A percentile compares a stretch with the other conserved stretches of the same genome.
phyloP scores from a whole-genome alignment of 148 eudicot genomes.

The Nepenthes gracilis region DNA sequence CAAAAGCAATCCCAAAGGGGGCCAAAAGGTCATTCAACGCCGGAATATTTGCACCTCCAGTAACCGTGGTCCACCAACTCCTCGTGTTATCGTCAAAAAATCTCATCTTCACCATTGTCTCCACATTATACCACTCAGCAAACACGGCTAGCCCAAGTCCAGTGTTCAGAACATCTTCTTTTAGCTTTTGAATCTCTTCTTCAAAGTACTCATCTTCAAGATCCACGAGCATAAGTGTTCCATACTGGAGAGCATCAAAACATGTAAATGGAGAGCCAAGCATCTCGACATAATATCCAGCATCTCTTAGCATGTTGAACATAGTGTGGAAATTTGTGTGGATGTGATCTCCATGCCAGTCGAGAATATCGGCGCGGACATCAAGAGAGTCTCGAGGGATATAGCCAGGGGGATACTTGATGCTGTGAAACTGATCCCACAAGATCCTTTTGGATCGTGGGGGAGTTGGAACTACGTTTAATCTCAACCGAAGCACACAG shows the following conservation, averaged over 20 bases:
- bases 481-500: constrained; percentile 72
- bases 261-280: constrained; percentile 99
- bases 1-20: constrained; percentile 91
- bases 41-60: constrained; percentile 94
- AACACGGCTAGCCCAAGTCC: constrained; percentile 89
- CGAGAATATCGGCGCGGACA: constrained; percentile 94
- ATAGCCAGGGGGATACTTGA: constrained; percentile 96
- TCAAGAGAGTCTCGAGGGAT: constrained; percentile 96
- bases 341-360: constrained; percentile 99
- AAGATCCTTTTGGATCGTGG: constrained; percentile 69
- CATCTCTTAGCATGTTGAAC: constrained; percentile 92
- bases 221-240: constrained; percentile 92
- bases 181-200: constrained; percentile 77
- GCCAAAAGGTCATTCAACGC: constrained; percentile 95
- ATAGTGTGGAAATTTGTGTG: constrained; percentile 92
- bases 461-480: constrained; percentile 83
- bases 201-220: constrained; percentile 92
- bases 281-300: constrained; percentile 84
- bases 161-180: constrained; percentile 57
- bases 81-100: constrained; percentile 97
- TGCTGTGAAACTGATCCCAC: constrained; percentile 97
- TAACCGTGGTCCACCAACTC: constrained; percentile 99
- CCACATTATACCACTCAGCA: constrained; percentile 98
- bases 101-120: constrained; percentile 90
- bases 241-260: constrained; percentile 90